Conservation (phyloP, 2,329 filamentous ascomycete species). For the Penicillium sclerotiorum region DNA sequence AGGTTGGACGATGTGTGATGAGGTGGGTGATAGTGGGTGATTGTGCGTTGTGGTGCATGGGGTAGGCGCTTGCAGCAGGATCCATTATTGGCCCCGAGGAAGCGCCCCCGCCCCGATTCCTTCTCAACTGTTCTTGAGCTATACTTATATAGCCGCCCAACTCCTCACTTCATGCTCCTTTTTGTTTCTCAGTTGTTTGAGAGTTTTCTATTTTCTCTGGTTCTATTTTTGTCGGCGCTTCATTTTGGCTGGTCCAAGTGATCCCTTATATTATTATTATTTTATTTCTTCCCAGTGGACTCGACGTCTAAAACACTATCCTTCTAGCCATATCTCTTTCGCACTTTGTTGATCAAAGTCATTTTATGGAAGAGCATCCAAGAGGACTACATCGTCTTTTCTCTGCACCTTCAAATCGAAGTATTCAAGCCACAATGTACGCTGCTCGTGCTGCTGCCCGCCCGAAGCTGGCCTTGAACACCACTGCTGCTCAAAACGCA, state of each 20-base stretch:
- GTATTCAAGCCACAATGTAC: constrained; percentile 38
- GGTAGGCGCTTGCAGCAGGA: constrained; percentile 21
- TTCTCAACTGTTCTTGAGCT: neutral
- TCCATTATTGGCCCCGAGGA: constrained; percentile 12
- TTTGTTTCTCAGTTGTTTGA: constrained; percentile 35
- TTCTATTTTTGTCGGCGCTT: constrained; percentile 40
- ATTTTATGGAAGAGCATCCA: constrained; percentile 6
- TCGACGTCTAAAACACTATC: constrained; percentile 5
- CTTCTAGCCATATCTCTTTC: constrained; percentile 4
- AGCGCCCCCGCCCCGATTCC: neutral
- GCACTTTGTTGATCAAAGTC: constrained; percentile 42
- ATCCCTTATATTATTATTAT: constrained; percentile 26
- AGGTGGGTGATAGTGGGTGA: constrained; percentile 14
- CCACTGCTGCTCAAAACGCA: constrained; percentile 40
- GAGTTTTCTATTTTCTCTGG: constrained; percentile 30
- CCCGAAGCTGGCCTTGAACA: constrained; percentile 52
- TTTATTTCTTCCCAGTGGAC: neutral
- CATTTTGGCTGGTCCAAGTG: constrained; percentile 50
- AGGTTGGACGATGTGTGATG: constrained; percentile 23
- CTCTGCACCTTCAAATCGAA: constrained; percentile 6
- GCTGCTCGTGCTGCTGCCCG: constrained; percentile 41
- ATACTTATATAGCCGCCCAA: constrained; percentile 40
- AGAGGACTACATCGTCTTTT: constrained; percentile 14
- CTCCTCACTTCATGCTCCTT: constrained; percentile 13
- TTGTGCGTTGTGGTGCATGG: constrained; percentile 23